Evolutionary conservation across 225 moss, liverwort and hornwort species (phyloP), one percentile per base, ranked within the genome.

Genomic region (Climacium dendroides): DNA sequence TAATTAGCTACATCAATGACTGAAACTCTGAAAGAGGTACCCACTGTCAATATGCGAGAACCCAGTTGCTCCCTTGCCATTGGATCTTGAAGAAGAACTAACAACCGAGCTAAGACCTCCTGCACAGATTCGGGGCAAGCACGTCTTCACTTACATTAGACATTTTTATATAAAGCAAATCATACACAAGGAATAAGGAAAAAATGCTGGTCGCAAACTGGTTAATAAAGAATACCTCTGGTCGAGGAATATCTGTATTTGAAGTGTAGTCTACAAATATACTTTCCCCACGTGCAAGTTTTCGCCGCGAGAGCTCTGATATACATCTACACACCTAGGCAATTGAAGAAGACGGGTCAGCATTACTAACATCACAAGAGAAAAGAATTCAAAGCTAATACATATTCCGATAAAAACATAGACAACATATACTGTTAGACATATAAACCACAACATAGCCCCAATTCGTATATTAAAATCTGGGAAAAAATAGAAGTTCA

Each of bases 21-120:
- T 81, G 53, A 78, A 78, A 78, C 57, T 78, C 78, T 78, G 41
- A 80, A 88, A 59, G 58, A 76, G 87, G 47, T 84, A 90, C 97
- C 87, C 85, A 97, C 99, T 92, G 97, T 99, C 89, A 99, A 80
- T 81, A 97, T 95, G 66, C 99, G 94, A 86, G 95, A 91, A 64
- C 95, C 95, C 80, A 96, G 90, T 87, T 97, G 99, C 89, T 96
- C 97, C 73, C 97, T 94, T 83, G 96, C 96, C 95, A 95, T 75
- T 64, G 92, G 92, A 84, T 91, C 91, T 89, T 93, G 92, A 81
- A 93, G 92, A 84, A 93, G 92, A 85, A 93, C 88, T 77, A 93
- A 80, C 72, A 93, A 67, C 63, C 92, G 88, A 83, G 92, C 92
- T 79, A 93, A 91, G 52, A 93, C 88, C 86, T 93, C 92, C 92